Evolutionary conservation across 495 filamentous ascomycete genomes (phyloP).

Genomic region (Amphirosellinia nigrospora): DNA sequence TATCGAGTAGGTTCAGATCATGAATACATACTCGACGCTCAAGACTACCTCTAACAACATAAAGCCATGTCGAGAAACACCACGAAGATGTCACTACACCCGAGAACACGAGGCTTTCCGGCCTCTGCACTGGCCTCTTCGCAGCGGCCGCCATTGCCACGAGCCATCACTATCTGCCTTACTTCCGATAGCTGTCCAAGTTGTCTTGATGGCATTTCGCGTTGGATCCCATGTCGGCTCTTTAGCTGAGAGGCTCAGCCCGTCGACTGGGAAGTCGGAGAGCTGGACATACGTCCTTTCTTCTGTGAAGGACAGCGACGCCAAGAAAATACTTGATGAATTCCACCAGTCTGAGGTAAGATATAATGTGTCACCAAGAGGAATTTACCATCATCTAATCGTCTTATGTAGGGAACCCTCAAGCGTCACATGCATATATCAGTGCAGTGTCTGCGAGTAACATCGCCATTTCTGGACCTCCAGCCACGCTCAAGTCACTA

Average conservation of each 20-base stretch:
- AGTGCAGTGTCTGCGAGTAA: conserved; percentile 74
- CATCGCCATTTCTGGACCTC: conserved; percentile 81
- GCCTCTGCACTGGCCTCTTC: conserved; percentile 75
- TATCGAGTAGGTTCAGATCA: conserved; percentile 61
- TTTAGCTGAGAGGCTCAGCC: conserved; percentile 56
- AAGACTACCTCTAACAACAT: conserved; percentile 2
- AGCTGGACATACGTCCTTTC: conserved; percentile 64
- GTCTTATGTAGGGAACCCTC: conserved; percentile 58
- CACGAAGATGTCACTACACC: conserved; percentile 50
- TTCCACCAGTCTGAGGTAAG: conserved; percentile 60
- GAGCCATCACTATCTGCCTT: conserved; percentile 70
- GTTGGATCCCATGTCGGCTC: conserved; percentile 66
- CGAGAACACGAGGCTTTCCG: conserved; percentile 58
- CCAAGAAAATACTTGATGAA: conserved; percentile 50
- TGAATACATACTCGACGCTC: conserved; percentile 34
- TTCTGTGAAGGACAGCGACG: conserved; percentile 50
- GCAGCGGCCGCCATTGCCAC: conserved; percentile 74
- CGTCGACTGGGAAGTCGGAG: conserved; percentile 53
- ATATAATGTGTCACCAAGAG: background rate
- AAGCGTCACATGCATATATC: conserved; percentile 70
- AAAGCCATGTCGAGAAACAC: conserved; percentile 53
- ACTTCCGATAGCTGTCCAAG: conserved; percentile 69
- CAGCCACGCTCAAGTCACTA: conserved; percentile 63
- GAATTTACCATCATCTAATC: conserved; percentile 20
- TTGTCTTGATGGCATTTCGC: conserved; percentile 75